A percentile compares a stretch with the other conserved stretches of the same genome.
Conservation (phyloP, 345 rosid genomes). For the Citrus glauca region DNA sequence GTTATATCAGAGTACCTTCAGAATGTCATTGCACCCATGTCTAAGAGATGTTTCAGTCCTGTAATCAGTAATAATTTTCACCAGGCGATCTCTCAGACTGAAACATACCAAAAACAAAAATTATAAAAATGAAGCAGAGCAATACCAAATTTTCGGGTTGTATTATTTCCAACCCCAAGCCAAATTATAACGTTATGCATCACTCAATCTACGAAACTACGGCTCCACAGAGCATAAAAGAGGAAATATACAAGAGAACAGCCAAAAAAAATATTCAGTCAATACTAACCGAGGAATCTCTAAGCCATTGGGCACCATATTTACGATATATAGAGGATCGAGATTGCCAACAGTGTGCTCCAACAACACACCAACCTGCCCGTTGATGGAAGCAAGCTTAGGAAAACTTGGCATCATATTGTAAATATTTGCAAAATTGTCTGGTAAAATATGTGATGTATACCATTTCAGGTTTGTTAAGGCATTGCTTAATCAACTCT, state of each 20-base stretch:
- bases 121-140: not conserved
- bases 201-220: not conserved
- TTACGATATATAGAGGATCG: constrained; percentile 94
- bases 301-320: constrained; percentile 95
- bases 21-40: constrained; percentile 95
- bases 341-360: constrained; percentile 99
- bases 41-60: constrained; percentile 98
- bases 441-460: not conserved
- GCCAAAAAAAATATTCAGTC: not conserved
- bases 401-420: not conserved
- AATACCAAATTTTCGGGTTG: not conserved
- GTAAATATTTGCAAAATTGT: not conserved
- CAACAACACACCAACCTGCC: constrained; percentile 86
- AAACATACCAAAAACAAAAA: constrained; percentile 3
- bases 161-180: not conserved
- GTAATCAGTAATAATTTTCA: constrained; percentile 92
- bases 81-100: constrained; percentile 93
- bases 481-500: constrained; percentile 92
- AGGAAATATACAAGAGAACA: not conserved
- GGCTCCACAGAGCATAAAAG: not conserved
- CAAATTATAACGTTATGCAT: not conserved
- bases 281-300: constrained; percentile 93
- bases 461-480: constrained; percentile 98
- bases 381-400: constrained; percentile 22
- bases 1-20: constrained; percentile 53